phyloP scores from a whole-genome alignment of 2,329 filamentous ascomycete species.

The Phialophora macrospora region DNA sequence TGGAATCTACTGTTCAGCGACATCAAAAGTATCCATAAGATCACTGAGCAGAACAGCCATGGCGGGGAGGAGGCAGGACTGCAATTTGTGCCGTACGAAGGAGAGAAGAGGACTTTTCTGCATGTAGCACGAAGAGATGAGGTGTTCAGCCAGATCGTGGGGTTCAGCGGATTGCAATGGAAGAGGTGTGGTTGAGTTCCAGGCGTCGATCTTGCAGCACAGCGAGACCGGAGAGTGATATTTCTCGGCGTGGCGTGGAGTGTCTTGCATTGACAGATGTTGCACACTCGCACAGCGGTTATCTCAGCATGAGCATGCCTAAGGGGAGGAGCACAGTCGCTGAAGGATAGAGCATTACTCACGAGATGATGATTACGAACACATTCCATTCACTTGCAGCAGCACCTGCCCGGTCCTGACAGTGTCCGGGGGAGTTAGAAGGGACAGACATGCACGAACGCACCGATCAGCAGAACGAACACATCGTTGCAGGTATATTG shows the following conservation, averaged over 20 bases:
- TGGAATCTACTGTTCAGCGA: neutral
- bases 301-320: neutral
- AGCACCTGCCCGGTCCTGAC: too few relatives aligned
- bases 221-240: too few relatives aligned
- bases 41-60: neutral
- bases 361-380: too few relatives aligned
- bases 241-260: neutral
- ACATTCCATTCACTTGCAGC: too few relatives aligned
- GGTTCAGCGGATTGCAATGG: conserved; percentile 25
- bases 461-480: too few relatives aligned
- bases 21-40: conserved; percentile 1
- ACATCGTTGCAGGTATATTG: too few relatives aligned
- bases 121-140: conserved; percentile 16
- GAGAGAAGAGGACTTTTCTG: neutral
- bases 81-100: neutral
- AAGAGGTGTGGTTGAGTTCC: conserved; percentile 9
- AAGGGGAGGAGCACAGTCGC: neutral
- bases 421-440: too few relatives aligned
- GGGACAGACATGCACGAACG: too few relatives aligned
- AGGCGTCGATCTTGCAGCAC: too few relatives aligned
- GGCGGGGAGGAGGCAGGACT: neutral
- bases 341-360: too few relatives aligned
- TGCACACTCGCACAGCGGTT: neutral
- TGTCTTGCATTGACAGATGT: neutral
- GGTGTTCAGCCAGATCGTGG: conserved; percentile 29